These are phyloP conservation scores for Candida mattraensis DNA, from an alignment of 805 yeast genomes.

Conservation along the genomic window DNA sequence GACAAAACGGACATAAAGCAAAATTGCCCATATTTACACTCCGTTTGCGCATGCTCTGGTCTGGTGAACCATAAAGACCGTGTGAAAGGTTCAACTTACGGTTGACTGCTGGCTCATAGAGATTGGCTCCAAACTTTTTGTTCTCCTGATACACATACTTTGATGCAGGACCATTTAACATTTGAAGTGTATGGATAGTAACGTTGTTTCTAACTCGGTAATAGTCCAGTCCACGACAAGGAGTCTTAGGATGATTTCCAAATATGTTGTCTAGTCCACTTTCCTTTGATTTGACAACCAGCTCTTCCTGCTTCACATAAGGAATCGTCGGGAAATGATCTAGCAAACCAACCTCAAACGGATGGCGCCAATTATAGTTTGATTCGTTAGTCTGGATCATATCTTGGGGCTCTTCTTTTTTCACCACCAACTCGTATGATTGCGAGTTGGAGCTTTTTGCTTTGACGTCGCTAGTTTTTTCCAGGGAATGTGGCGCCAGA, in stretches of 20 bases:
- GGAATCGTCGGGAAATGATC: neutral
- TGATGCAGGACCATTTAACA: slow-evolving; percentile 6
- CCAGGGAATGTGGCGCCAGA: no score
- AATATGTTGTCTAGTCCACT: slow-evolving; percentile 1
- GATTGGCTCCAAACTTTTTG: slow-evolving; percentile 16
- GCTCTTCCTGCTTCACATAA: slow-evolving; percentile 3
- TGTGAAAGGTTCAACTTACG: slow-evolving; percentile 13
- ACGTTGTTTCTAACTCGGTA: slow-evolving; percentile 18
- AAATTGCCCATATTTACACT: slow-evolving; percentile 23
- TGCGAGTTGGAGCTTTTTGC: slow-evolving; percentile 1
- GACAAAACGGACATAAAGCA: slow-evolving; percentile 33
- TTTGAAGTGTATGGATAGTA: slow-evolving; percentile 13
- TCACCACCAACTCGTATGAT: neutral
- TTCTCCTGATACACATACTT: slow-evolving; percentile 17
- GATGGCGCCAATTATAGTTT: slow-evolving; percentile 16
- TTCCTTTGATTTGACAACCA: slow-evolving; percentile 2
- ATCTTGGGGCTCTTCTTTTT: neutral
- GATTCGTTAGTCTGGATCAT: no score
- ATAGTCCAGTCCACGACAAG: slow-evolving; percentile 15
- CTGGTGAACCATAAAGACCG: neutral
- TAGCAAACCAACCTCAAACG: slow-evolving; percentile 3
- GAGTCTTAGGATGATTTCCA: slow-evolving; percentile 7
- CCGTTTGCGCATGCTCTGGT: slow-evolving; percentile 6
- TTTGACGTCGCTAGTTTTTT: slow-evolving; percentile 2
- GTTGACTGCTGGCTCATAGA: slow-evolving; percentile 27